Percentiles rank a stretch among this genome's conserved stretches.
Evolutionary conservation across 345 rosid species (phyloP).

Genomic region (Cardiospermum halicacabum): DNA sequence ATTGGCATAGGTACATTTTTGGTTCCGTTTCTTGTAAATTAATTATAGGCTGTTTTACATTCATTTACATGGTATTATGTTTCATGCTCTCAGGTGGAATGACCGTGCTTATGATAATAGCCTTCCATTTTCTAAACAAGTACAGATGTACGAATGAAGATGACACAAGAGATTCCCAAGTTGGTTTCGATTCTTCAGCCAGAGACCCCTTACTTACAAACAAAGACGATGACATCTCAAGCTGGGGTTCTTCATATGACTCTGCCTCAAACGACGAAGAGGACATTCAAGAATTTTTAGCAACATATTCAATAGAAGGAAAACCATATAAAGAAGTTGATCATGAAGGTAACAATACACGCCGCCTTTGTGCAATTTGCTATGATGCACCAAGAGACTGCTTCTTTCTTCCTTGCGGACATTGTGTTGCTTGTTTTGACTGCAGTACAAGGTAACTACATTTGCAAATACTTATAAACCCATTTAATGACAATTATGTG

Average conservation of each 20-base stretch:
- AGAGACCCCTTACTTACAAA: constrained; percentile 72
- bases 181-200: constrained; percentile 33
- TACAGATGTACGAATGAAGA: constrained; percentile 37
- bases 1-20: constrained; percentile 64
- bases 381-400: constrained; percentile 98
- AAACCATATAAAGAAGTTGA: constrained; percentile 35
- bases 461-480: too few species aligned
- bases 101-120: constrained; percentile 58
- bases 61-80: constrained; percentile 4
- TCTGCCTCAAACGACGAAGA: constrained; percentile 64
- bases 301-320: constrained; percentile 36
- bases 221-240: constrained; percentile 86
- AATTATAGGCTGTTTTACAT: not conserved
- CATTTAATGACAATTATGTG: not conserved
- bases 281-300: constrained; percentile 57
- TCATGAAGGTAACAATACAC: constrained; percentile 62
- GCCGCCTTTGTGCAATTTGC: constrained; percentile 94
- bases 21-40: constrained; percentile 4
- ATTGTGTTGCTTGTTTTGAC: constrained; percentile 82
- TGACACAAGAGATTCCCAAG: constrained; percentile 26
- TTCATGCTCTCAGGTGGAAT: constrained; percentile 46
- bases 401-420: constrained; percentile 99
- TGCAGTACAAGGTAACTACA: constrained; percentile 83
- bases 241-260: constrained; percentile 94
- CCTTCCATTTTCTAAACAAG: constrained; percentile 60